Evolutionary conservation across 1,284 basidiomycete genomes (phyloP).

Genomic region (Ganoderma resinaceum): DNA sequence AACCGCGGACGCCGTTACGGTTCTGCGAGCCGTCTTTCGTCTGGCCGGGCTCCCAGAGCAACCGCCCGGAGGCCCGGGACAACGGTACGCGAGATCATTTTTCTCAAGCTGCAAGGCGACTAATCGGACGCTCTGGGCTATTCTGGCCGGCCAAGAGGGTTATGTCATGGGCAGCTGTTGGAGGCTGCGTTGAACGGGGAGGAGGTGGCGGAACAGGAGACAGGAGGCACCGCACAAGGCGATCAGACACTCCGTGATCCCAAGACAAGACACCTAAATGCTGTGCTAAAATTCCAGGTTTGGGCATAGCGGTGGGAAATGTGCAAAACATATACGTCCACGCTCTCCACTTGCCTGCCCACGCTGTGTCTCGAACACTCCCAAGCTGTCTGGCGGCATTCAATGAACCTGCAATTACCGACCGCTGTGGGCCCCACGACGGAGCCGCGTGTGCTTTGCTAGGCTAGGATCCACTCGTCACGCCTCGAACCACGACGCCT

Average conservation of each 20-base stretch:
- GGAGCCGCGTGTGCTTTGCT: not conserved
- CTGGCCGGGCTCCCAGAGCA: not conserved
- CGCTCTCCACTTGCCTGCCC: not conserved
- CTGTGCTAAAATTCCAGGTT: slow-evolving; percentile 22
- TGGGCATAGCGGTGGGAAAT: slow-evolving; percentile 17
- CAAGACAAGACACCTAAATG: slow-evolving; percentile 18
- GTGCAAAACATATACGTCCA: not conserved
- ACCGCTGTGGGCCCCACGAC: not conserved
- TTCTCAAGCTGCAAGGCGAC: slow-evolving; percentile 21
- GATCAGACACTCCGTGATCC: slow-evolving; percentile 9
- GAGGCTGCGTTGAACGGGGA: not conserved
- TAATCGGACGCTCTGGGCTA: slow-evolving; percentile 1
- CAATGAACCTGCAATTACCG: not conserved
- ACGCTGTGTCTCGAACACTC: not conserved
- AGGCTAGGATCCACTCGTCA: not conserved
- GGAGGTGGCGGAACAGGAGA: not conserved
- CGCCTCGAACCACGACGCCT: slow-evolving; percentile 21
- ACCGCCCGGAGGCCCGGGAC: slow-evolving; percentile 21
- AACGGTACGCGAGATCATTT: slow-evolving; percentile 28
- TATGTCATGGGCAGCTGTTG: not conserved
- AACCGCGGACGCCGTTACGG: slow-evolving; percentile 16
- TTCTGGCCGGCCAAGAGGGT: not conserved
- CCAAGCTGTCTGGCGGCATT: not conserved
- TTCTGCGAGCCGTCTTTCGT: slow-evolving; percentile 13
- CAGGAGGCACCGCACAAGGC: not conserved